These are phyloP conservation scores for Exobasidium rhododendri DNA, from an alignment of 1,284 basidiomycete species.

Conservation along the genomic window DNA sequence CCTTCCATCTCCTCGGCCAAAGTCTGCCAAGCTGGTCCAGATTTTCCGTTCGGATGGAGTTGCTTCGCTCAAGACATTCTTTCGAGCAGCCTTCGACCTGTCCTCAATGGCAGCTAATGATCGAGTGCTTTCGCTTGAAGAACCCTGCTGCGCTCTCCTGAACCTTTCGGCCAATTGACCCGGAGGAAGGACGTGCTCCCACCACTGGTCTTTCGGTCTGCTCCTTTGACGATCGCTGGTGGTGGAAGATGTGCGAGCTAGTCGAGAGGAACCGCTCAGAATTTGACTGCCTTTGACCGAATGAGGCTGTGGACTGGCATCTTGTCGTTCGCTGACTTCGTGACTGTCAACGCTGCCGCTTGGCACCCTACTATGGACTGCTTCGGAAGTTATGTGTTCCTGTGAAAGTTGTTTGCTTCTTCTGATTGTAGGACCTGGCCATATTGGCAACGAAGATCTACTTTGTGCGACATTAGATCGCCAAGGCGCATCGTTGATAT, in stretches of 20 bases:
- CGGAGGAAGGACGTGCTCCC: slow-evolving; percentile 42
- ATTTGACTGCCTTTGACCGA: too few species aligned
- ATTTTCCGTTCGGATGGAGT: slow-evolving; percentile 28
- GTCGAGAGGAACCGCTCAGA: not conserved
- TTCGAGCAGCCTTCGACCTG: slow-evolving; percentile 15
- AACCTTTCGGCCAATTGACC: slow-evolving; percentile 41
- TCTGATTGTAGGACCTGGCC: too few species aligned
- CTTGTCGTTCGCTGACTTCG: too few species aligned
- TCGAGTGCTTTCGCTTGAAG: slow-evolving; percentile 16
- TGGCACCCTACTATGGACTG: too few species aligned
- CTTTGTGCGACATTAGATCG: slow-evolving; percentile 12
- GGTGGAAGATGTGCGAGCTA: not conserved
- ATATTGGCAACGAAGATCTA: not conserved
- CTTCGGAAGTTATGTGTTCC: too few species aligned
- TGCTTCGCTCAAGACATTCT: slow-evolving; percentile 14
- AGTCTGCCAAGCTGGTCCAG: slow-evolving; percentile 27
- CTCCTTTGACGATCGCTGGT: not conserved
- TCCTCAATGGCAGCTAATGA: slow-evolving; percentile 22
- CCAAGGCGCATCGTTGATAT: not conserved
- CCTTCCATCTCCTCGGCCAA: not conserved
- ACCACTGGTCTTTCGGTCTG: slow-evolving; percentile 24
- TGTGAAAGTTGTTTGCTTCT: too few species aligned
- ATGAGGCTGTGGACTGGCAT: too few species aligned
- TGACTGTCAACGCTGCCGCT: too few species aligned
- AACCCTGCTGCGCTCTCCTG: slow-evolving; percentile 26